Conservation (phyloP, 1,284 basidiomycete species). For the Ceratobasidium sp. region DNA sequence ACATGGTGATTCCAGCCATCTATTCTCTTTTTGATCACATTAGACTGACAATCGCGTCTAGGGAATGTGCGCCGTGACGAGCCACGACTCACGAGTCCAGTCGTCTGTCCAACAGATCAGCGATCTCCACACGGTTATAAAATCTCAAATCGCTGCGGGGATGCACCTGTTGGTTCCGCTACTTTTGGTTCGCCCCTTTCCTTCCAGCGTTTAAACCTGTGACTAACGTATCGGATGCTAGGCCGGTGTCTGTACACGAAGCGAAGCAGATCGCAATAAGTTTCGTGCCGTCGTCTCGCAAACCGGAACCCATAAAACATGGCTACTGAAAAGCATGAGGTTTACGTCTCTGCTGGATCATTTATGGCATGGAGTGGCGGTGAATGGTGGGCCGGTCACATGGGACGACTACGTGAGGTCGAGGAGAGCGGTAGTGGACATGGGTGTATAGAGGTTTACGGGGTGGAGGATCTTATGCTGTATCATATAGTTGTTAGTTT, state of each 20-base stretch:
- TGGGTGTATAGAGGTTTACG: too few relatives aligned
- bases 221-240: not conserved
- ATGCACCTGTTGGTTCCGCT: not conserved
- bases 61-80: not conserved
- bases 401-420: conserved; percentile 23
- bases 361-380: conserved; percentile 2
- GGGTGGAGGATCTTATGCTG: too few relatives aligned
- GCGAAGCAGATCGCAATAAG: not conserved
- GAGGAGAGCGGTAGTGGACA: not conserved
- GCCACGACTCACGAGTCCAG: conserved; percentile 36
- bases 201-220: not conserved
- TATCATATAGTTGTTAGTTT: too few relatives aligned
- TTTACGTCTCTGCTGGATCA: conserved; percentile 6
- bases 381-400: conserved; percentile 11
- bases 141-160: not conserved
- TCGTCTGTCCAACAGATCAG: conserved; percentile 28
- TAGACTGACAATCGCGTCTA: not conserved
- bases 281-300: not conserved
- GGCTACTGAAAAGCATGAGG: not conserved
- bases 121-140: not conserved
- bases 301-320: not conserved
- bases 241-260: not conserved
- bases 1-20: conserved; percentile 2
- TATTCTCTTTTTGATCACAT: not conserved
- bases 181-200: not conserved